These are phyloP conservation scores for Schrenkiella parvula DNA, from an alignment of 345 rosid genomes.

Conservation along the genomic window DNA sequence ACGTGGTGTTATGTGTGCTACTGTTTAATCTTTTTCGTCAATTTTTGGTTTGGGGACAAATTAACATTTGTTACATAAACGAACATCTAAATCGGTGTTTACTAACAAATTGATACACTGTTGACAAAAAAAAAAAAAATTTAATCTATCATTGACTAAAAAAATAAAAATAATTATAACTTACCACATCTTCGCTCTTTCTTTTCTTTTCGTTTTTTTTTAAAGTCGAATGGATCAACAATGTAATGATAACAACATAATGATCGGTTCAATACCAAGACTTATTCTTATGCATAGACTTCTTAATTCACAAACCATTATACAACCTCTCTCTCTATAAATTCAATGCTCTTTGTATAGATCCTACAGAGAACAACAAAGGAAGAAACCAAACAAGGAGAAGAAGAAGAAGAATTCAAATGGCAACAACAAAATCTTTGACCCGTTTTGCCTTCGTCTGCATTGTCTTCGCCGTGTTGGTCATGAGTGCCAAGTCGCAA, in stretches of 20 bases:
- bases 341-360: constrained; percentile 1
- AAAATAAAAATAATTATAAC: too few relatives aligned
- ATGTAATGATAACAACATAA: background rate
- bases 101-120: constrained; percentile 15
- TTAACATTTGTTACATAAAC: constrained; percentile 8
- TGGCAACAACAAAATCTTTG: constrained; percentile 29
- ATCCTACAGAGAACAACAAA: background rate
- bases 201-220: background rate
- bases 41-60: background rate
- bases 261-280: background rate
- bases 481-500: constrained; percentile 19
- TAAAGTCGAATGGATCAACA: background rate
- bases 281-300: constrained; percentile 18
- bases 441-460: constrained; percentile 21
- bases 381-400: background rate
- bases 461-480: constrained; percentile 28
- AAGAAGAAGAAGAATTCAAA: background rate
- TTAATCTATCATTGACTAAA: too few relatives aligned
- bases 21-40: background rate
- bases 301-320: background rate
- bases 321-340: constrained; percentile 12
- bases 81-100: constrained; percentile 15
- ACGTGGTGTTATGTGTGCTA: background rate
- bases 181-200: too few relatives aligned
- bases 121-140: too few relatives aligned